Evolutionary conservation across 2,329 filamentous ascomycete genomes (phyloP).

Genomic region (Mycosphaerella sp.): DNA sequence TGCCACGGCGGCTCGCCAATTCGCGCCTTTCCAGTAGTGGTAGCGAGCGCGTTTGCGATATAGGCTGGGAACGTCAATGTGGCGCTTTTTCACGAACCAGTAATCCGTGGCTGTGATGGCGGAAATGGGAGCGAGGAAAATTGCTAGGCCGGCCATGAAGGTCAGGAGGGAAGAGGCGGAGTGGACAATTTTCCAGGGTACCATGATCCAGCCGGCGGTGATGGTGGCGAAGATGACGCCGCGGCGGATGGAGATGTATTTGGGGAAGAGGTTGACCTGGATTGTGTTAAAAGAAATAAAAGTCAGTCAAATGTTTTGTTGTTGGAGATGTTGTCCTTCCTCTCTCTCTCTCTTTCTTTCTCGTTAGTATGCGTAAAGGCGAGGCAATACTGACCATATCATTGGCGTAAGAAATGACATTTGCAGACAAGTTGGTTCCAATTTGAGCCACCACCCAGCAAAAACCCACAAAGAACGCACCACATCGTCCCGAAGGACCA

Average conservation of each 20-base stretch:
- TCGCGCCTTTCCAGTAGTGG: slow-evolving; percentile 47
- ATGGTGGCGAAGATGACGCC: slow-evolving; percentile 43
- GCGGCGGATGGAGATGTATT: slow-evolving; percentile 42
- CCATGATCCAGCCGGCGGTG: slow-evolving; percentile 49
- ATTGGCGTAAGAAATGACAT: slow-evolving; percentile 49
- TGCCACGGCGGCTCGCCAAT: slow-evolving; percentile 54
- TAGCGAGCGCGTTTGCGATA: slow-evolving; percentile 48
- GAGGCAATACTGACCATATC: slow-evolving; percentile 37
- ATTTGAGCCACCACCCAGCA: slow-evolving; percentile 49
- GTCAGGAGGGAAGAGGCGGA: slow-evolving; percentile 52
- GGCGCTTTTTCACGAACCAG: slow-evolving; percentile 46
- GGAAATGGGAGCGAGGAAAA: slow-evolving; percentile 60
- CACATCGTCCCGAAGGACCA: slow-evolving; percentile 29
- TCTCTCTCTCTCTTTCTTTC: no score
- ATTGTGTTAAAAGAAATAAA: background rate
- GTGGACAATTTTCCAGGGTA: slow-evolving; percentile 55
- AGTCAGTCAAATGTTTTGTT: background rate
- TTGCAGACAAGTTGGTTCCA: slow-evolving; percentile 49
- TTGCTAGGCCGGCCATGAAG: slow-evolving; percentile 56
- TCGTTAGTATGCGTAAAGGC: no score
- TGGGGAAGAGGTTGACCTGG: slow-evolving; percentile 42
- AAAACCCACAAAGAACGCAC: slow-evolving; percentile 31
- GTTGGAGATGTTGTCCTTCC: no score
- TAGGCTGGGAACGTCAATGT: slow-evolving; percentile 46
- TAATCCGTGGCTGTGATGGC: slow-evolving; percentile 52